phyloP scores from a whole-genome alignment of 768 basidiomycete species.

The Tephrocybe sp. region DNA sequence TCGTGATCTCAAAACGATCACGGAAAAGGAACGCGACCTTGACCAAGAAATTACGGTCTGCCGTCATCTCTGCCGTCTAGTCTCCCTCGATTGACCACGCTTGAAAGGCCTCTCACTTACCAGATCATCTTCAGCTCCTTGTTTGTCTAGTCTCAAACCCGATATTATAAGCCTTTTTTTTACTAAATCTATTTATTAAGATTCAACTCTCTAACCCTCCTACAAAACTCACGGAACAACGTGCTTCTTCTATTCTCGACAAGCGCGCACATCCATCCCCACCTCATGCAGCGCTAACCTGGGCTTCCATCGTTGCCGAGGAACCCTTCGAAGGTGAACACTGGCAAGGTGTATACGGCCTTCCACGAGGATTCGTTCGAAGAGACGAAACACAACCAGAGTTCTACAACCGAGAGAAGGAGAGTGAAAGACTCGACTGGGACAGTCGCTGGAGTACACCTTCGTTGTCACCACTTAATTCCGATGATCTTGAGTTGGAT shows the following conservation, averaged over 20 bases:
- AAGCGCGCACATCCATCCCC: conserved; percentile 42
- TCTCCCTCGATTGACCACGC: background rate
- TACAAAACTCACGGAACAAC: conserved; percentile 41
- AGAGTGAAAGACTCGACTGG: conserved; percentile 23
- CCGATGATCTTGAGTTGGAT: conserved; percentile 47
- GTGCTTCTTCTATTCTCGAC: conserved; percentile 55
- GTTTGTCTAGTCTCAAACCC: conserved; percentile 39
- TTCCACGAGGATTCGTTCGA: conserved; percentile 40
- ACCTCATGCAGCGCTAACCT: conserved; percentile 50
- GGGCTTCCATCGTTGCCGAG: conserved; percentile 76
- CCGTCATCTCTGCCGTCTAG: conserved; percentile 4
- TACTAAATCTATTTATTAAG: conserved; percentile 29
- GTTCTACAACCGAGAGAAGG: conserved; percentile 20
- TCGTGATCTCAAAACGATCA: conserved; percentile 45
- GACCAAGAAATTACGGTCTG: conserved; percentile 64
- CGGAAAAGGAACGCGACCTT: conserved; percentile 51
- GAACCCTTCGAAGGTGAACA: conserved; percentile 86
- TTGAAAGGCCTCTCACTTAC: conserved; percentile 53
- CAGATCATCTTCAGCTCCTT: conserved; percentile 71
- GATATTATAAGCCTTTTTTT: background rate
- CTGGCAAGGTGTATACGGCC: conserved; percentile 72
- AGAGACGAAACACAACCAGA: conserved; percentile 37
- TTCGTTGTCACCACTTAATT: conserved; percentile 64
- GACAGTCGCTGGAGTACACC: conserved; percentile 59
- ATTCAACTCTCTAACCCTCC: conserved; percentile 57